Evolutionary conservation across 2,329 filamentous ascomycete species (phyloP).

Genomic region (Sphaerulina vaccinii): DNA sequence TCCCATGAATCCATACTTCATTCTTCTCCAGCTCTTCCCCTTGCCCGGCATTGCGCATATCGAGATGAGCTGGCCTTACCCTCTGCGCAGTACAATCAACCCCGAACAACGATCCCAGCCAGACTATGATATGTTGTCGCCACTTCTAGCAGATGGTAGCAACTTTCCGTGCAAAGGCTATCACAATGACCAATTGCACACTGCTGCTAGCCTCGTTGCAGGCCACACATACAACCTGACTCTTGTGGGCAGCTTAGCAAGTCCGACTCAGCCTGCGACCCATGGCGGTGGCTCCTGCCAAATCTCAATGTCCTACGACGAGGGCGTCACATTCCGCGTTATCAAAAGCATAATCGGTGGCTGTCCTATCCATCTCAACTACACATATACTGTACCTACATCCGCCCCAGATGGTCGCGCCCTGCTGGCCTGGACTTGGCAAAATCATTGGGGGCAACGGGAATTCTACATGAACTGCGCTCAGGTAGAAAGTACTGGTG

Average conservation of each 20-base stretch:
- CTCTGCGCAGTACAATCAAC: not conserved
- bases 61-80: slow-evolving; percentile 6
- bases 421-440: slow-evolving; percentile 1
- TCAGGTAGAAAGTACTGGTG: not conserved
- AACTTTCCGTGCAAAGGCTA: slow-evolving; percentile 81
- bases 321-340: slow-evolving; percentile 77
- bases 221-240: slow-evolving; percentile 61
- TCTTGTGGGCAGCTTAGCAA: slow-evolving; percentile 59
- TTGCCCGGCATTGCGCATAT: not conserved
- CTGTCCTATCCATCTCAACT: slow-evolving; percentile 58
- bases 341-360: slow-evolving; percentile 86
- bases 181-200: slow-evolving; percentile 51
- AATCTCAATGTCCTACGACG: slow-evolving; percentile 75
- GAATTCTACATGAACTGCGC: slow-evolving; percentile 2
- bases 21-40: slow-evolving; percentile 12
- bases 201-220: slow-evolving; percentile 50
- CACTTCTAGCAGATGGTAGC: slow-evolving; percentile 50
- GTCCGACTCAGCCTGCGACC: slow-evolving; percentile 50
- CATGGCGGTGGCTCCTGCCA: slow-evolving; percentile 94
- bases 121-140: slow-evolving; percentile 36
- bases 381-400: slow-evolving; percentile 2
- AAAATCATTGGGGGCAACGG: not conserved
- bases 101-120: not conserved
- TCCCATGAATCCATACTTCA: not conserved
- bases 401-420: not conserved